Evolutionary conservation across 2,329 filamentous ascomycete genomes (phyloP).

Genomic region (Coleophoma crateriformis): DNA sequence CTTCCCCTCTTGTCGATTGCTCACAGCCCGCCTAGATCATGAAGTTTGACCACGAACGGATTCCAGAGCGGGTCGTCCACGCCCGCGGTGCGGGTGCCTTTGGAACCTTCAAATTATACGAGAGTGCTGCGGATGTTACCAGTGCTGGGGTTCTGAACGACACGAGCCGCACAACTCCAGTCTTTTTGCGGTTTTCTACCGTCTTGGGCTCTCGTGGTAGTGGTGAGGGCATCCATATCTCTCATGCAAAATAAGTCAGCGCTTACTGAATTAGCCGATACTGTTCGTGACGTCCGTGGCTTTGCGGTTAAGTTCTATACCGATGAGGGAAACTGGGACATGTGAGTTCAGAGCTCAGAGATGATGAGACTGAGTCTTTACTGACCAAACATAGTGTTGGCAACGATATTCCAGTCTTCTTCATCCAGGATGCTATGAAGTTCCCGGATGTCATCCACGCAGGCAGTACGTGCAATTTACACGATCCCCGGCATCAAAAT

Average conservation of each 20-base stretch:
- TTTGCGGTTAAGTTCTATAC: conserved; percentile 79
- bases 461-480: conserved; percentile 19
- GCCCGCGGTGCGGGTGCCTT: conserved; percentile 60
- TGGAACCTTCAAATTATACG: conserved; percentile 60
- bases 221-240: not conserved
- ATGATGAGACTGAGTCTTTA: not conserved
- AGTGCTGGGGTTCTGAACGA: conserved; percentile 61
- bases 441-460: conserved; percentile 62
- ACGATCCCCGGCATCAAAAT: conserved; percentile 14
- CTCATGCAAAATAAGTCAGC: too few species aligned
- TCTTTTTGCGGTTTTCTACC: conserved; percentile 74
- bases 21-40: conserved; percentile 46
- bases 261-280: conserved; percentile 48
- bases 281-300: conserved; percentile 75
- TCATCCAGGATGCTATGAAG: conserved; percentile 71
- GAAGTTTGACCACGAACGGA: conserved; percentile 71
- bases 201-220: conserved; percentile 70
- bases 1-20: not conserved
- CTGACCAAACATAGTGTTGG: conserved; percentile 38
- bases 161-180: conserved; percentile 58
- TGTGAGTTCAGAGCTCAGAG: conserved; percentile 22
- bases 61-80: conserved; percentile 62
- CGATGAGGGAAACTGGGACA: conserved; percentile 70
- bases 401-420: conserved; percentile 72
- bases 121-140: conserved; percentile 58